Base-by-base conservation (phyloP, 257 asterid genomes). In the Voacanga thouarsii region DNA sequence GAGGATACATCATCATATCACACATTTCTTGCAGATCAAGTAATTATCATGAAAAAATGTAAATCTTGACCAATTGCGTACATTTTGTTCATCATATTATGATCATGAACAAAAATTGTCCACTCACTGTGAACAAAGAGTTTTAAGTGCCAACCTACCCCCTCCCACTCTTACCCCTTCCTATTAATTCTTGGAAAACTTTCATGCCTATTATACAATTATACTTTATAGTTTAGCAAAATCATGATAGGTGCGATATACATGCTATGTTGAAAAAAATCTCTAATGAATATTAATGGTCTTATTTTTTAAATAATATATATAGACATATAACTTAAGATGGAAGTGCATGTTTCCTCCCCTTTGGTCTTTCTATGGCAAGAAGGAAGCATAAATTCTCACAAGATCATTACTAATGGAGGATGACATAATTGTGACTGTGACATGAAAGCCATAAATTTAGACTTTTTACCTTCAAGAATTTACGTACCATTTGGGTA, bases 21-120 rank as follows among this genome's bases (percentile, higher is more conserved):
- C 23, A 44, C 75, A 28, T 71, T 71, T 45, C 75, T 71, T 71
- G 59, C 41, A 44, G 33, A n/a, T 45, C 55, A 47, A 71, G 75
- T 71, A 71, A 71, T 45, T 26, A 71, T 71, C 75, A 66, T 66
- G 71, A 63, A 63, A 63, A 12, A 28, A 19, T 30, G 14, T 23
- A 63, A 63, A 63, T 26, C 8, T 63, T 30, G 43, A 63, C 43
- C 43, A 28, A 26, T 55, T 55, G 61, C 19, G 4, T 5, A 12
- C 69, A 63, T 30, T 12, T 28, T 12, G 43, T 63, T 63, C 69
- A 11, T 28, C 30, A 26, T 59, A n/a, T 12, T 7, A 57, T 57
- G 39, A 60, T 60, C 67, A 24, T 60, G 19, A 60, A 60, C 67
- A 19, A 55, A 55, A 18, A 2, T 55, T 18, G 19, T 55, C 12